These are phyloP conservation scores for Syzygium grande DNA, from an alignment of 345 rosid genomes.

Conservation along the genomic window DNA sequence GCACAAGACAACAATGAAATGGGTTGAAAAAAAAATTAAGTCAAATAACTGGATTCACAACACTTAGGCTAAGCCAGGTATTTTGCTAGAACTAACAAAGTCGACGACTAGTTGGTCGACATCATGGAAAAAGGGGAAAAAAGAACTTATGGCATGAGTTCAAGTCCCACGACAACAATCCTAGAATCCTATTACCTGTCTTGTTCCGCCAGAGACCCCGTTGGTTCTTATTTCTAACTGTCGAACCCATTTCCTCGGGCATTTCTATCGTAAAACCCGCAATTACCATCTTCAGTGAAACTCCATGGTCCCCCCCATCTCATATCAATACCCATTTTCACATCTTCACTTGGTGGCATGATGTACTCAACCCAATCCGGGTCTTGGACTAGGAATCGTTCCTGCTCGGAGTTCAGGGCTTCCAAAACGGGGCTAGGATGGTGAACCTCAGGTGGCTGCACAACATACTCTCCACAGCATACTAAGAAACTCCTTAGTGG, in stretches of 20 bases:
- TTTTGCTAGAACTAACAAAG: not conserved
- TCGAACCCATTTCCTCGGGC: conserved; percentile 7
- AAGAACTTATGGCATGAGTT: not conserved
- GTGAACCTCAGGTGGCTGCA: not conserved
- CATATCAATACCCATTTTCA: conserved; percentile 2
- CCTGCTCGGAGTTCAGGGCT: not conserved
- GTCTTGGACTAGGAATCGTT: not conserved
- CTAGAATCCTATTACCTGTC: not conserved
- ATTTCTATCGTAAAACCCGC: not conserved
- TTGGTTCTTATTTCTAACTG: not conserved
- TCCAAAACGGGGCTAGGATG: not conserved
- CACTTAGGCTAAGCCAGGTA: not conserved
- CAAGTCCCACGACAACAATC: not conserved
- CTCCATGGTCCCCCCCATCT: not conserved
- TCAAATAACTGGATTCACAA: not conserved
- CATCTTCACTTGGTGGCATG: not conserved
- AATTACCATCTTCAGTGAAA: not conserved
- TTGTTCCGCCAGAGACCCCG: not conserved
- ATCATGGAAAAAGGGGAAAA: not conserved
- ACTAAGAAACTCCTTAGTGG: too few species aligned
- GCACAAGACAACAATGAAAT: not conserved
- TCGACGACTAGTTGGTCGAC: not conserved
- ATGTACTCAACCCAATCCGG: conserved; percentile 2
- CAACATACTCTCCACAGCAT: not conserved
- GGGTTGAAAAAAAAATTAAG: not conserved